Conservation (phyloP, 2,329 filamentous ascomycete genomes). For the Fusarium ambrosium region DNA sequence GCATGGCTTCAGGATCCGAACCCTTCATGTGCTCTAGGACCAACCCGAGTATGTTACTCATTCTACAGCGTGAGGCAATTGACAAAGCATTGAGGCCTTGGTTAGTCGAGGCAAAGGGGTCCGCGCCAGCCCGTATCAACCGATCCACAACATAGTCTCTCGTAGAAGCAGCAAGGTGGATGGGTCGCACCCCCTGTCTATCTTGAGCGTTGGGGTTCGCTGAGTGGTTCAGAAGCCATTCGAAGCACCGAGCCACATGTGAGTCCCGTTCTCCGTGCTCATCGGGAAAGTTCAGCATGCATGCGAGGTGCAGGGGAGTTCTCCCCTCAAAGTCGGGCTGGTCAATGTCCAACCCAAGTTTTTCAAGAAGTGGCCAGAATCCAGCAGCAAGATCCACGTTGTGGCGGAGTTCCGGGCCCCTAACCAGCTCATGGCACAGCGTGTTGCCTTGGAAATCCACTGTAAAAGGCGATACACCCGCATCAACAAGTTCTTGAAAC, state of each 20-base stretch:
- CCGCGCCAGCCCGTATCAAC: conserved; percentile 25
- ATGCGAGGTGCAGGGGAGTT: conserved; percentile 33
- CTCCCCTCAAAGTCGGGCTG: conserved; percentile 23
- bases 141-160: conserved; percentile 10
- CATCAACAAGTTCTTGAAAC: conserved; percentile 23
- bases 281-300: neutral
- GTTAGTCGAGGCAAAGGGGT: conserved; percentile 28
- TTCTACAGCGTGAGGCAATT: conserved; percentile 35
- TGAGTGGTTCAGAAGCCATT: conserved; percentile 14
- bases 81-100: conserved; percentile 34
- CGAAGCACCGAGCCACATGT: conserved; percentile 8
- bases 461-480: conserved; percentile 16
- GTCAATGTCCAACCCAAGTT: conserved; percentile 17
- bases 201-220: conserved; percentile 14
- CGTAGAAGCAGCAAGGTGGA: conserved; percentile 37
- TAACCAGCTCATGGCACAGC: conserved; percentile 29
- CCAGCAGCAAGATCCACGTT: neutral
- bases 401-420: neutral
- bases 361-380: conserved; percentile 8
- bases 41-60: conserved; percentile 24
- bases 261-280: neutral
- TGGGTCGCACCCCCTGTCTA: conserved; percentile 18
- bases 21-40: conserved; percentile 30
- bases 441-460: conserved; percentile 36
- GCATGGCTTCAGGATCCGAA: neutral